Percentiles rank a stretch among this genome's conserved stretches.
phyloP scores from a whole-genome alignment of 2,329 filamentous ascomycete species.

The Phyllachora maydis region DNA sequence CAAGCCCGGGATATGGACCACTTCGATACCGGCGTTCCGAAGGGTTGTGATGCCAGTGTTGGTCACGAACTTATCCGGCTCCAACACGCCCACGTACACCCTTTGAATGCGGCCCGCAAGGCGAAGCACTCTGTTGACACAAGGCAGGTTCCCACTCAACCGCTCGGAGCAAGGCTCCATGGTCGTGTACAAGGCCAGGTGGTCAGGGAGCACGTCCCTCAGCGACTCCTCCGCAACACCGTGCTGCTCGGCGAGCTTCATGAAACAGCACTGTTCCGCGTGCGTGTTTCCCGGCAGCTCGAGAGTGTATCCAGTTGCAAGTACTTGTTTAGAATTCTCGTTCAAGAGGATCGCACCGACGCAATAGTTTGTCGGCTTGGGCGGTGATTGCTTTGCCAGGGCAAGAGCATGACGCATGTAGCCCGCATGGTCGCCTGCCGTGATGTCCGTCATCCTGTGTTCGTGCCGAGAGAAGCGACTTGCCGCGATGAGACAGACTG shows the following conservation, averaged over 20 bases:
- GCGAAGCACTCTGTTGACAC: constrained; percentile 58
- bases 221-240: constrained; percentile 32
- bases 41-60: constrained; percentile 58
- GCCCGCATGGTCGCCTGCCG: constrained; percentile 19
- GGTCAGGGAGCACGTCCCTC: constrained; percentile 23
- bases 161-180: constrained; percentile 70
- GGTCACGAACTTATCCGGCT: constrained; percentile 78
- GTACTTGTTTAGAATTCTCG: constrained; percentile 30
- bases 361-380: constrained; percentile 78
- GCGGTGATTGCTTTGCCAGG: constrained; percentile 61
- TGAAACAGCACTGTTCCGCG: constrained; percentile 79
- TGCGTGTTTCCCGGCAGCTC: constrained; percentile 88
- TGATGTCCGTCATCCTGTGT: constrained; percentile 9
- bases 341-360: constrained; percentile 79
- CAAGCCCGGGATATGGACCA: constrained; percentile 52
- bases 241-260: constrained; percentile 40
- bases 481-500: too few species aligned
- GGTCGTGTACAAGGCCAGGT: constrained; percentile 64
- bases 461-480: too few species aligned
- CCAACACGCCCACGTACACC: constrained; percentile 73
- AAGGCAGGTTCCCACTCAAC: constrained; percentile 54
- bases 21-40: constrained; percentile 49
- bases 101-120: constrained; percentile 42
- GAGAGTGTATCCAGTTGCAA: constrained; percentile 75
- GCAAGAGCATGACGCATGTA: constrained; percentile 52